Percentiles rank a stretch among this genome's conserved stretches.
These are phyloP conservation scores for Cryomyces antarcticus DNA, from an alignment of 495 filamentous ascomycete species.

Conservation along the genomic window DNA sequence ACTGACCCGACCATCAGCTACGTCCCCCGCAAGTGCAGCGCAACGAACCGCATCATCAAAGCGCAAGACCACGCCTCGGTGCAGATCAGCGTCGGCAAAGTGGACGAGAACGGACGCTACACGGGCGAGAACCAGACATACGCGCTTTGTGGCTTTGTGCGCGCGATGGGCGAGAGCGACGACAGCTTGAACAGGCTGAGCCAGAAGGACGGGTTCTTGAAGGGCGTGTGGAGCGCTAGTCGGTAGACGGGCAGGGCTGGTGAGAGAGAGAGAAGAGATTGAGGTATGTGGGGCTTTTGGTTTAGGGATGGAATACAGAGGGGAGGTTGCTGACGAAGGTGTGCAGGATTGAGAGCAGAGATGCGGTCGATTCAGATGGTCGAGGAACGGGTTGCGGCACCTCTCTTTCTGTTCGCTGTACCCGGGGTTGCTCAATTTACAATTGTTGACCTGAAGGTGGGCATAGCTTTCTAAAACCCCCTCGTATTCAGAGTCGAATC, in stretches of 20 bases:
- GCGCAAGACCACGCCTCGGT: conserved; percentile 51
- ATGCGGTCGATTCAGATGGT: not conserved
- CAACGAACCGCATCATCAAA: conserved; percentile 73
- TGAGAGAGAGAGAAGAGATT: conserved; percentile 1
- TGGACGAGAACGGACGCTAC: conserved; percentile 61
- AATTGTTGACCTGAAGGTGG: no score
- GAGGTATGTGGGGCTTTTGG: conserved; percentile 1
- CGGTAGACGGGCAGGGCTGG: conserved; percentile 39
- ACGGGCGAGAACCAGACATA: conserved; percentile 94
- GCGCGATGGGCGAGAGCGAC: conserved; percentile 93
- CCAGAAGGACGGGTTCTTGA: conserved; percentile 88
- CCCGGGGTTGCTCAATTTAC: no score
- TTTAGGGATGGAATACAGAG: conserved; percentile 11
- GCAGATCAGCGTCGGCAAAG: conserved; percentile 25
- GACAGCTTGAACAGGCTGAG: conserved; percentile 88
- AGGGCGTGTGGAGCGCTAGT: conserved; percentile 76
- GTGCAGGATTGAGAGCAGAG: no score
- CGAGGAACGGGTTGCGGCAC: not conserved
- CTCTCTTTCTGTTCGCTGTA: not conserved
- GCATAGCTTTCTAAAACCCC: no score
- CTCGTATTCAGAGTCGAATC: no score
- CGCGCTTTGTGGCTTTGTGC: conserved; percentile 92
- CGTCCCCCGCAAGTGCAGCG: conserved; percentile 67
- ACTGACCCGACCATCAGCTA: conserved; percentile 37
- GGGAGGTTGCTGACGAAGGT: conserved; percentile 1